Evolutionary conservation across 768 basidiomycete species (phyloP), one percentile per base, ranked within the genome.

Genomic region (Sarcodon sp.): DNA sequence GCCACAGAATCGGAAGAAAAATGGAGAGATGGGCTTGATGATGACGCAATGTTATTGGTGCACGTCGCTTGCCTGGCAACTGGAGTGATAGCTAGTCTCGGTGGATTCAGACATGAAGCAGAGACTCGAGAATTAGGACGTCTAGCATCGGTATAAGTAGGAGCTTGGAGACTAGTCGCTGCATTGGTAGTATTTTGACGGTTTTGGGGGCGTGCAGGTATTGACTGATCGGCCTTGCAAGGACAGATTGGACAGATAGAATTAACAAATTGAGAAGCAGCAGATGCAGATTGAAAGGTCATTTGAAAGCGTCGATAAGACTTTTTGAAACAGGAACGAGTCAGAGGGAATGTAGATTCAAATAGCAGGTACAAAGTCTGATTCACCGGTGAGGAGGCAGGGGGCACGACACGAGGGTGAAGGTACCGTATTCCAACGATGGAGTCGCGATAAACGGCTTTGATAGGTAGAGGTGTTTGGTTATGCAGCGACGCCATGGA

Each of bases 371-470:
- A 7, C 21, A 41, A 43, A 35, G n/a, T 15, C 41, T 13, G 15
- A 59, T 62, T 50, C 55, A 64, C 69, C 46, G 65, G 62, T n/a
- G 53, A 54, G 36, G 54, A 54, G 41, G 61, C 61, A 13, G 56
- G 54, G 7, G 58, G 54, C 5, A 56, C 38, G 10, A 51, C 67
- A 32, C 66, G 67, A 27, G 73, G 72, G 52, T 82, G 69, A 33
- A 86, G 64, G 55, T 88, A 89, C 18, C 86, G 79, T 41, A 89
- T 73, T 10, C 87, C 87, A 27, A 87, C 81, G 0, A 80, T 68
- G 4, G 73, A 68, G 48, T 83, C 85, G 18, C 82, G 78, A 59
- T 84, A 85, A 8, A 88, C 83, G 7, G 83, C 86, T 61, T 87
- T 87, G 38, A 89, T 63, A n/a, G 87, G 84, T 32, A 82, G 79